These are phyloP conservation scores for Podila horticola DNA, from an alignment of 192 early-diverging fungal genomes.

Conservation along the genomic window DNA sequence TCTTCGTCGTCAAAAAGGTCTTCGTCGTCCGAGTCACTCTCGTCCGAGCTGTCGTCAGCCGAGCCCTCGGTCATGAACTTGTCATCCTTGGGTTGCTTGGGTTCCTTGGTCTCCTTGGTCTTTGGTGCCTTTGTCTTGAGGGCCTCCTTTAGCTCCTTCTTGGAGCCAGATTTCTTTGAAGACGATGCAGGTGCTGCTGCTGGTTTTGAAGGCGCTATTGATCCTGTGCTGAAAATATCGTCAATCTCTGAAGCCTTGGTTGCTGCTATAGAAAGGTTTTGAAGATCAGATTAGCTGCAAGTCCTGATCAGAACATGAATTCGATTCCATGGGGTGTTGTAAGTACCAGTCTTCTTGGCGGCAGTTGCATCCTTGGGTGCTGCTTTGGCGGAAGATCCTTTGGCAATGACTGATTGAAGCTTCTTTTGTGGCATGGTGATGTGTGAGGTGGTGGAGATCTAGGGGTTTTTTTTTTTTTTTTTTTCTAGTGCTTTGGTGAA, in stretches of 20 bases:
- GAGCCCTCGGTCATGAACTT: background rate
- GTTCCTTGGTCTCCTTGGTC: slow-evolving; percentile 2
- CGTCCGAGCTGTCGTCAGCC: background rate
- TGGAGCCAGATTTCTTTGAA: background rate
- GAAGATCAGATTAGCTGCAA: no score
- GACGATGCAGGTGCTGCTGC: background rate
- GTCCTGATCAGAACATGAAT: no score
- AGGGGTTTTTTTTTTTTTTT: background rate
- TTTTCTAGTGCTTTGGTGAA: background rate
- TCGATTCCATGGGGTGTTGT: background rate
- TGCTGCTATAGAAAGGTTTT: background rate
- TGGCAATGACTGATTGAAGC: slow-evolving; percentile 31
- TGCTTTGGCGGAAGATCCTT: slow-evolving; percentile 14
- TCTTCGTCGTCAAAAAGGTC: slow-evolving; percentile 43
- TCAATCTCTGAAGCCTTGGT: slow-evolving; percentile 44
- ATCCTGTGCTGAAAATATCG: slow-evolving; percentile 46
- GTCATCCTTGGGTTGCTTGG: background rate
- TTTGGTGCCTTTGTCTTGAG: background rate
- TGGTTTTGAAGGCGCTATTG: slow-evolving; percentile 13
- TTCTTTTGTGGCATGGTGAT: slow-evolving; percentile 45
- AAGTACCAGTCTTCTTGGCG: slow-evolving; percentile 17
- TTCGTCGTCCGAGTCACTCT: slow-evolving; percentile 4
- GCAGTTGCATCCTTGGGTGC: slow-evolving; percentile 3
- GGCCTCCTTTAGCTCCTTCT: background rate
- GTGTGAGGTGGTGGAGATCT: background rate